Evolutionary conservation across 2,329 filamentous ascomycete species (phyloP).

Genomic region (Aspergillus pseudonomiae): DNA sequence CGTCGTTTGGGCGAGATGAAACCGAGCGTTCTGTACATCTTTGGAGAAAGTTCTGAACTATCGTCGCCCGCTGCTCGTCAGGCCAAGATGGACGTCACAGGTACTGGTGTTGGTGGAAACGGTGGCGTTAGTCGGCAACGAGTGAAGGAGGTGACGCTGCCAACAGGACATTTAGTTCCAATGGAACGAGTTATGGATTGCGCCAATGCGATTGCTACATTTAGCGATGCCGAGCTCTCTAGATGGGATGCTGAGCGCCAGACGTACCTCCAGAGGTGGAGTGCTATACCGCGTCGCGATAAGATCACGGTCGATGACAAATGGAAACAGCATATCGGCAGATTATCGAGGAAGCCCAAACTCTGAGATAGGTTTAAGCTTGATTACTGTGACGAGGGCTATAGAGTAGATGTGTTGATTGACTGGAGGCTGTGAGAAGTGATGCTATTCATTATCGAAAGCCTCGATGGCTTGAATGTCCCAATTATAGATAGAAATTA

Average conservation of each 20-base stretch:
- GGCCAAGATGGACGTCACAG: constrained; percentile 33
- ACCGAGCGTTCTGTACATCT: constrained; percentile 36
- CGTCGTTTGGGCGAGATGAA: constrained; percentile 32
- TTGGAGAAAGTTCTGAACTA: constrained; percentile 24
- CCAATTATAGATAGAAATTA: not conserved
- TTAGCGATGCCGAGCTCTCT: not conserved
- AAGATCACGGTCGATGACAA: constrained; percentile 2
- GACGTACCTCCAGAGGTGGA: not conserved
- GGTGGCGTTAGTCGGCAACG: constrained; percentile 55
- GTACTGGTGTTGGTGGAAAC: constrained; percentile 36
- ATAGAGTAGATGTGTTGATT: not conserved
- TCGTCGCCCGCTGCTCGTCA: constrained; percentile 26
- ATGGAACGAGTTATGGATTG: constrained; percentile 4
- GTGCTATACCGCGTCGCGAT: not conserved
- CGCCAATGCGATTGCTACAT: not conserved
- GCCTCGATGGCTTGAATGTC: not conserved
- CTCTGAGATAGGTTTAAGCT: not conserved
- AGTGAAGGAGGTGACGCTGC: constrained; percentile 26
- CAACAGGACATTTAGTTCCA: not conserved
- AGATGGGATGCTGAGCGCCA: not conserved
- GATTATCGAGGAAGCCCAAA: not conserved
- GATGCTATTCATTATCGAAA: not conserved
- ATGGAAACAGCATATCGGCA: constrained; percentile 5
- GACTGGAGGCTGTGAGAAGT: not conserved
- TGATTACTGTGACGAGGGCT: not conserved